Evolutionary conservation across 495 filamentous ascomycete species (phyloP).

Genomic region (Filosporella fistucella): DNA sequence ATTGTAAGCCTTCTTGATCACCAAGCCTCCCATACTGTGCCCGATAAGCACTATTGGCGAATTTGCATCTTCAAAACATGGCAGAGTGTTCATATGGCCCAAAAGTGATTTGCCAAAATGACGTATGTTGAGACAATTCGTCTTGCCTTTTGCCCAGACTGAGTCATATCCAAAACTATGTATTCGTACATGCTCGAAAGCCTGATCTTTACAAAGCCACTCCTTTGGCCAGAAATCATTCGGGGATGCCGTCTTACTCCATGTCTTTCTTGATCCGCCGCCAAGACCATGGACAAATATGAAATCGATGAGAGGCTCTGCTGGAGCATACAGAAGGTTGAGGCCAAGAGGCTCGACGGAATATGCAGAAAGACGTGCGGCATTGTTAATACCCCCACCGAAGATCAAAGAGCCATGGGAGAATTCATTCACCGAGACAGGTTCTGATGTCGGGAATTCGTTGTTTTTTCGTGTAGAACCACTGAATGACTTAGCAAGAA

Average conservation of each 20-base stretch:
- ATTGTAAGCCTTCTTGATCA: conserved; percentile 43
- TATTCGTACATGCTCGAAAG: conserved; percentile 13
- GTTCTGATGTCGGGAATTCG: too few species aligned
- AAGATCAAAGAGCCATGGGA: too few species aligned
- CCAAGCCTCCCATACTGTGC: conserved; percentile 50
- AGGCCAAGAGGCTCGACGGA: conserved; percentile 33
- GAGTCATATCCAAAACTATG: conserved; percentile 21
- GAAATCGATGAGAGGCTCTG: conserved; percentile 30
- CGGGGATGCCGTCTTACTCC: neutral
- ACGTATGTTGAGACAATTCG: conserved; percentile 31
- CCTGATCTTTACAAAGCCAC: too few species aligned
- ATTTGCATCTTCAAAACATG: neutral
- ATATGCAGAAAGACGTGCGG: too few species aligned
- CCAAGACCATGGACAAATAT: conserved; percentile 26
- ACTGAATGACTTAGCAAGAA: too few species aligned
- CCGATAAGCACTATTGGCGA: conserved; percentile 40
- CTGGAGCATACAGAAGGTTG: conserved; percentile 25
- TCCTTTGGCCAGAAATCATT: neutral
- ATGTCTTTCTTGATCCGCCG: conserved; percentile 14
- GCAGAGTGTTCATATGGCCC: conserved; percentile 10
- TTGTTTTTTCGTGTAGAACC: too few species aligned
- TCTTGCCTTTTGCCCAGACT: conserved; percentile 16
- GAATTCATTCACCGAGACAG: too few species aligned
- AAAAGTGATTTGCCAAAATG: conserved; percentile 41
- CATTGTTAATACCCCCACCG: too few species aligned